These are phyloP conservation scores for Eimeria acervulina DNA, from an alignment of 169 alveolate genomes.

Conservation along the genomic window DNA sequence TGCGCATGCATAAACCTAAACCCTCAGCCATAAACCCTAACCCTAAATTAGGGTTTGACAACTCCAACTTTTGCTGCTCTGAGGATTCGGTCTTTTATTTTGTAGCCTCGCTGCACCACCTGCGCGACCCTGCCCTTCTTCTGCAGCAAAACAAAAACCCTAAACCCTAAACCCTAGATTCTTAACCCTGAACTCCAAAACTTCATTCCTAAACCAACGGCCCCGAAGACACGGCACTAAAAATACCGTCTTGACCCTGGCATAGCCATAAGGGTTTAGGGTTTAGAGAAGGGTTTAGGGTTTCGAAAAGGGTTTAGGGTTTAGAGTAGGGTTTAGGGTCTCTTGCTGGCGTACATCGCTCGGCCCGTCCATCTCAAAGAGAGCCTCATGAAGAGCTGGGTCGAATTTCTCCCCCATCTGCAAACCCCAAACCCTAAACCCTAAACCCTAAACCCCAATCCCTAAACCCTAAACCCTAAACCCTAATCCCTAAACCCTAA, in stretches of 20 bases:
- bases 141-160: slow-evolving; percentile 44
- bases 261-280: background rate
- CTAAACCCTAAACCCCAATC: slow-evolving; percentile 49
- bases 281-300: background rate
- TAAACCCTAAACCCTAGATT: slow-evolving; percentile 40
- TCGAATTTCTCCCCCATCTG: slow-evolving; percentile 93
- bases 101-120: slow-evolving; percentile 95
- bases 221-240: background rate
- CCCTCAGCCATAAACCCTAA: background rate
- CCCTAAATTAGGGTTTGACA: slow-evolving; percentile 36
- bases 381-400: slow-evolving; percentile 96
- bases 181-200: background rate
- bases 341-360: slow-evolving; percentile 70
- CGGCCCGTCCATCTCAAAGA: slow-evolving; percentile 93
- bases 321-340: background rate
- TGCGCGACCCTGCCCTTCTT: slow-evolving; percentile 91
- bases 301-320: background rate
- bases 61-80: slow-evolving; percentile 86
- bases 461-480: slow-evolving; percentile 45
- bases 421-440: slow-evolving; percentile 35
- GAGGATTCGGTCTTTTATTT: slow-evolving; percentile 93
- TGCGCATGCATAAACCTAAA: background rate
- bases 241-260: background rate
- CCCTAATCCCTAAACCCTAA: background rate
- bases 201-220: background rate